These are phyloP conservation scores for Diutina sp. DNA, from an alignment of 1,139 yeast species.

Conservation along the genomic window DNA sequence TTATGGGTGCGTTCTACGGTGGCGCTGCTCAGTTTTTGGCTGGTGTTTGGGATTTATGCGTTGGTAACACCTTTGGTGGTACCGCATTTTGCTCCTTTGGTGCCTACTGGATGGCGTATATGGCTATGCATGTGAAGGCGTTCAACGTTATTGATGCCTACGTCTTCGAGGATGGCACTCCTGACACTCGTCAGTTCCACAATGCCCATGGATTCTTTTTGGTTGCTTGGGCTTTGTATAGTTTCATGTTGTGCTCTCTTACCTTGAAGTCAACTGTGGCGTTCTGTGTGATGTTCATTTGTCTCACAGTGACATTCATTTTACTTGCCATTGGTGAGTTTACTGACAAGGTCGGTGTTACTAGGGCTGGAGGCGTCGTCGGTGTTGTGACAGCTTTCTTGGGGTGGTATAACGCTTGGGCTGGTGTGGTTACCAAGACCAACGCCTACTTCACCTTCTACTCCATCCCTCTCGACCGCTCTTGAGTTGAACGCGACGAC, in stretches of 20 bases:
- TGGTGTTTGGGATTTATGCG: slow-evolving; percentile 53
- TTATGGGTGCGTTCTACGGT: slow-evolving; percentile 40
- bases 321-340: slow-evolving; percentile 46
- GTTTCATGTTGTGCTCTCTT: slow-evolving; percentile 41
- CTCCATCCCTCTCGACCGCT: slow-evolving; percentile 16
- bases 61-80: slow-evolving; percentile 56
- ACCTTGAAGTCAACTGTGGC: slow-evolving; percentile 59
- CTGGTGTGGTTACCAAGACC: slow-evolving; percentile 24
- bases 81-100: slow-evolving; percentile 62
- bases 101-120: slow-evolving; percentile 63
- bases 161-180: slow-evolving; percentile 7
- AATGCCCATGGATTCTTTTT: slow-evolving; percentile 49
- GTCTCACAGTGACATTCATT: slow-evolving; percentile 42
- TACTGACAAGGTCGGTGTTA: slow-evolving; percentile 27
- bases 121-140: slow-evolving; percentile 40
- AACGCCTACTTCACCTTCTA: slow-evolving; percentile 25
- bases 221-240: slow-evolving; percentile 53
- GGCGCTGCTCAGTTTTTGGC: slow-evolving; percentile 54
- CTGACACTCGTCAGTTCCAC: slow-evolving; percentile 27
- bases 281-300: slow-evolving; percentile 38
- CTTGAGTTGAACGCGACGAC: neutral
- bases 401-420: slow-evolving; percentile 46
- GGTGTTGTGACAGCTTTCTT: slow-evolving; percentile 47
- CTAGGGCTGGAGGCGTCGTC: slow-evolving; percentile 59
- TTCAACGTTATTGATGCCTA: slow-evolving; percentile 46